A percentile compares a stretch with the other conserved stretches of the same genome.
Evolutionary conservation across 108 stramenopile genomes (phyloP).

Genomic region (Nitzschia sp.): DNA sequence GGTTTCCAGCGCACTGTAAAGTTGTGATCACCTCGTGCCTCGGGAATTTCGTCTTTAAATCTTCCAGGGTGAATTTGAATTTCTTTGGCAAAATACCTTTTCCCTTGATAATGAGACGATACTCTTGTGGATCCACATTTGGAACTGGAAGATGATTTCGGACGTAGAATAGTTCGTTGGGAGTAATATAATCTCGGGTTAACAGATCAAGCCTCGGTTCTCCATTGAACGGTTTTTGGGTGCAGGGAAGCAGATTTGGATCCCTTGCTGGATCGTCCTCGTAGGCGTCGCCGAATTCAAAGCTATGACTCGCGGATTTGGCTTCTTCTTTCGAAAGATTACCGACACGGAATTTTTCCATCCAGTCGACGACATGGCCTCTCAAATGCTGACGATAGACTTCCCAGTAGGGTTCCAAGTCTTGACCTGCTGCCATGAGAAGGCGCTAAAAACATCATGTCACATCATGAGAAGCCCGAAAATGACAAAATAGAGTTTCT

Average conservation of each 20-base stretch:
- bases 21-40: constrained; percentile 61
- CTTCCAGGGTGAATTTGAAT: constrained; percentile 57
- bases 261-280: constrained; percentile 62
- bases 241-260: constrained; percentile 43
- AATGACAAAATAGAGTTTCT: neutral
- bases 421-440: constrained; percentile 75
- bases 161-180: constrained; percentile 73
- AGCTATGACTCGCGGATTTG: constrained; percentile 6
- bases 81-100: constrained; percentile 42
- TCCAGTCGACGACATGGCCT: constrained; percentile 42
- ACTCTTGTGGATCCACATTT: constrained; percentile 52
- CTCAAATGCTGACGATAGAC: constrained; percentile 53
- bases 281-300: constrained; percentile 36
- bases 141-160: constrained; percentile 86
- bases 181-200: constrained; percentile 73
- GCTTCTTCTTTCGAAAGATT: constrained; percentile 33
- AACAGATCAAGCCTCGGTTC: constrained; percentile 66
- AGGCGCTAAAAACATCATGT: constrained; percentile 62
- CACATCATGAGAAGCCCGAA: constrained; percentile 38
- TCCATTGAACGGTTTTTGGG: constrained; percentile 66
- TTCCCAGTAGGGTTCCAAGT: constrained; percentile 86
- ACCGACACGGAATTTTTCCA: constrained; percentile 43
- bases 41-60: constrained; percentile 66
- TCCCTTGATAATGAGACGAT: constrained; percentile 55
- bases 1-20: constrained; percentile 83